Evolutionary conservation across 768 basidiomycete species (phyloP).

Genomic region (Tricholoma matsutake): DNA sequence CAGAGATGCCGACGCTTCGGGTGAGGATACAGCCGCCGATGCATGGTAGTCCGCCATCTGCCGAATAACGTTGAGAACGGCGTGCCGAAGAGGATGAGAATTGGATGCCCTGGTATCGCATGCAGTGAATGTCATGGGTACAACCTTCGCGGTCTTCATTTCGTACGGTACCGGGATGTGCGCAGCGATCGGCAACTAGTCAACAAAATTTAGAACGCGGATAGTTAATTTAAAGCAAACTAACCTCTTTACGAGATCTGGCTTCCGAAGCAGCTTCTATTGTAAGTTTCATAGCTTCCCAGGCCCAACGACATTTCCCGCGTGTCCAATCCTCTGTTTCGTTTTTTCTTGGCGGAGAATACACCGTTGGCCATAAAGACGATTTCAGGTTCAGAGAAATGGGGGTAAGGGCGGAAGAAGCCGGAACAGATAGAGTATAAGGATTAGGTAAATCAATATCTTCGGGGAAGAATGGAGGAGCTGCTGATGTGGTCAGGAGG

Average conservation of each 20-base stretch:
- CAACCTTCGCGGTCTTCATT: conserved; percentile 15
- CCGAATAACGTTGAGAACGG: conserved; percentile 74
- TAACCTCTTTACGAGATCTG: conserved; percentile 55
- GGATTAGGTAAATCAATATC: conserved; percentile 47
- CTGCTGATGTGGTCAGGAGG: conserved; percentile 44
- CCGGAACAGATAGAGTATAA: conserved; percentile 61
- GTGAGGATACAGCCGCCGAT: conserved; percentile 11
- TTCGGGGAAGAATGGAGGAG: conserved; percentile 48
- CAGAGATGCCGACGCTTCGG: background rate
- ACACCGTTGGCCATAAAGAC: conserved; percentile 84
- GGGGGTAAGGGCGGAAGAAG: conserved; percentile 61
- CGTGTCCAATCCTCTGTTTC: conserved; percentile 66
- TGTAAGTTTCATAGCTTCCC: conserved; percentile 56
- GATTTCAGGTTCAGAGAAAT: conserved; percentile 65
- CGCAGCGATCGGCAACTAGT: conserved; percentile 72
- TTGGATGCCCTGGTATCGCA: conserved; percentile 70
- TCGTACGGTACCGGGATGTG: conserved; percentile 59
- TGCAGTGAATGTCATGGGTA: conserved; percentile 43
- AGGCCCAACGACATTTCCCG: conserved; percentile 71
- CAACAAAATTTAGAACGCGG: conserved; percentile 4
- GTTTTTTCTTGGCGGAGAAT: conserved; percentile 64
- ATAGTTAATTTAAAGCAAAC: conserved; percentile 15
- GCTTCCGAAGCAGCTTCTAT: conserved; percentile 49
- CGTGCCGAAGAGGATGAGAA: conserved; percentile 80
- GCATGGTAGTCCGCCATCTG: conserved; percentile 58